A percentile compares a stretch with the other conserved stretches of the same genome.
These are phyloP conservation scores for Taxawa tesnikishii DNA, from an alignment of 2,329 filamentous ascomycete genomes.

Conservation along the genomic window DNA sequence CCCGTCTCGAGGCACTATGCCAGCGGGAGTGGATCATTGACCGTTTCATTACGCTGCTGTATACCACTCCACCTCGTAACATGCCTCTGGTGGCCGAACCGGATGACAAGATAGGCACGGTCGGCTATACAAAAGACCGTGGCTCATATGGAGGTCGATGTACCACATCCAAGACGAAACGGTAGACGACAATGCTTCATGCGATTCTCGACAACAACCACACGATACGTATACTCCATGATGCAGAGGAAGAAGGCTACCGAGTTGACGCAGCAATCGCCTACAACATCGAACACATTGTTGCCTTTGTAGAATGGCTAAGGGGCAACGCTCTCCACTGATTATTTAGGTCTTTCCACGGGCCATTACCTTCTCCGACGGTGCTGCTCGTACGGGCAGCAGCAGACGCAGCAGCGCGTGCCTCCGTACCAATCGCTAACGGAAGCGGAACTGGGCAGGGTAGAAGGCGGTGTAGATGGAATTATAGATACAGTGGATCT, in stretches of 20 bases:
- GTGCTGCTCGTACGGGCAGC: slow-evolving; percentile 14
- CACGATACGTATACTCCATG: slow-evolving; percentile 11
- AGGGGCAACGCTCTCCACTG: slow-evolving; percentile 12
- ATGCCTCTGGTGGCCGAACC: too few relatives aligned
- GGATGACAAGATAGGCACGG: too few relatives aligned
- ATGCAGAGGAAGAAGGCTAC: slow-evolving; percentile 12
- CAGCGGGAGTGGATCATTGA: too few relatives aligned
- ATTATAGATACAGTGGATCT: slow-evolving; percentile 16
- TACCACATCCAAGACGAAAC: too few relatives aligned
- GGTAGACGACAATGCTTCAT: too few relatives aligned
- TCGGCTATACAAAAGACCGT: too few relatives aligned
- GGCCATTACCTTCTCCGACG: slow-evolving; percentile 15
- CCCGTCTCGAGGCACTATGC: too few relatives aligned
- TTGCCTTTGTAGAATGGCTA: slow-evolving; percentile 14
- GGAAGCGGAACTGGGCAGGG: slow-evolving; percentile 19
- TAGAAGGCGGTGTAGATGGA: slow-evolving; percentile 22
- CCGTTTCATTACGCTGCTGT: too few relatives aligned
- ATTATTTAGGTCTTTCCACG: slow-evolving; percentile 17
- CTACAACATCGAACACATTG: slow-evolving; percentile 16
- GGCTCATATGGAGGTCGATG: too few relatives aligned
- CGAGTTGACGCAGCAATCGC: slow-evolving; percentile 13
- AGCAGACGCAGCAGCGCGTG: slow-evolving; percentile 11
- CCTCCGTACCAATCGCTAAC: slow-evolving; percentile 15
- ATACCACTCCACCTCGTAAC: too few relatives aligned
- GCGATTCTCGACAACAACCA: too few relatives aligned